A percentile compares a stretch with the other conserved stretches of the same genome.
These are phyloP conservation scores for Colletotrichum magnum DNA, from an alignment of 2,329 filamentous ascomycete species.

Conservation along the genomic window DNA sequence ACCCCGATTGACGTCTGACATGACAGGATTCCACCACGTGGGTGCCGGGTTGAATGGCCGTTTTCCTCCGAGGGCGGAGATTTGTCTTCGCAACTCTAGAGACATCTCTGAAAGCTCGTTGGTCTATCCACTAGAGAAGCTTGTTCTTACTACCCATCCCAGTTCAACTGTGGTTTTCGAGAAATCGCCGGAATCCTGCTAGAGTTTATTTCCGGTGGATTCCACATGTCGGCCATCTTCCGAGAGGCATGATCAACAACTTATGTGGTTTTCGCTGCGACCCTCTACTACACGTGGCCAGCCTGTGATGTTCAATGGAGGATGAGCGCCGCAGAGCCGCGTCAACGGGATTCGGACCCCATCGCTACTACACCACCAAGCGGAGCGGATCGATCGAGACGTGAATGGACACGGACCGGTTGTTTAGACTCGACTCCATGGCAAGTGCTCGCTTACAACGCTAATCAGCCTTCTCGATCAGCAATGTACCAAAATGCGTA, in stretches of 20 bases:
- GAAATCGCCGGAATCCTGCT: background rate
- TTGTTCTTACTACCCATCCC: background rate
- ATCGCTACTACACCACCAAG: no score
- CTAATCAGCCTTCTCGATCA: background rate
- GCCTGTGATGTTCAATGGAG: background rate
- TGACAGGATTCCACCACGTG: slow-evolving; percentile 28
- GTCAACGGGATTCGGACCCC: no score
- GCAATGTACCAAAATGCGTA: background rate
- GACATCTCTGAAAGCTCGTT: background rate
- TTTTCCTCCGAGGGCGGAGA: slow-evolving; percentile 19
- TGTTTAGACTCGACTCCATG: no score
- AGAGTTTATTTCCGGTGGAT: background rate
- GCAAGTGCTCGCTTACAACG: background rate
- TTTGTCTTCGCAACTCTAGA: background rate
- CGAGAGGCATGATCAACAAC: background rate
- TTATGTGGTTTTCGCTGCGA: background rate
- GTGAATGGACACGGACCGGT: no score
- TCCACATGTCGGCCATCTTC: slow-evolving; percentile 23
- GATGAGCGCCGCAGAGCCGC: background rate
- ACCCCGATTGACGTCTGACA: slow-evolving; percentile 32
- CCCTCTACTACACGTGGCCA: slow-evolving; percentile 5
- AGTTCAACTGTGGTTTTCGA: background rate
- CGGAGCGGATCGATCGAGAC: no score
- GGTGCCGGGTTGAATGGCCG: slow-evolving; percentile 5
- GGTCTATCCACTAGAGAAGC: background rate